Conservation (phyloP, 2,329 filamentous ascomycete species). For the Botrytis aclada region DNA sequence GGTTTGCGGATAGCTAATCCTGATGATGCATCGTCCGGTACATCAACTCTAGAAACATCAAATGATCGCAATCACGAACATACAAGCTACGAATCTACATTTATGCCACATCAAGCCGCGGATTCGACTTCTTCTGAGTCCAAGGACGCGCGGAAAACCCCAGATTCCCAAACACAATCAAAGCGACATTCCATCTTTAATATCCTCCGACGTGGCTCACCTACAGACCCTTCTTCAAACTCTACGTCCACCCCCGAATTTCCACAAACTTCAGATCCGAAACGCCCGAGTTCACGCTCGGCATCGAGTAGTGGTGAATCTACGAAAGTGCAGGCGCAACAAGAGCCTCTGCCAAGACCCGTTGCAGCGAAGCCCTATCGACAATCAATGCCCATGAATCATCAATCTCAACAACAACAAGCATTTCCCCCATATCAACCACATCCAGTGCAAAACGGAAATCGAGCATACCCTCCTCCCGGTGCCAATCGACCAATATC, state of each 20-base stretch:
- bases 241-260: slow-evolving; percentile 18
- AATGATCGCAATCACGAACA: slow-evolving; percentile 28
- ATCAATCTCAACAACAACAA: slow-evolving; percentile 45
- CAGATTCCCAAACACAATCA: slow-evolving; percentile 35
- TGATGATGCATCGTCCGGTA: slow-evolving; percentile 47
- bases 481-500: slow-evolving; percentile 45
- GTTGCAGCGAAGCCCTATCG: slow-evolving; percentile 40
- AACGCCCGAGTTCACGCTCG: slow-evolving; percentile 23
- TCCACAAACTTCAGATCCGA: slow-evolving; percentile 27
- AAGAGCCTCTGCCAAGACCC: slow-evolving; percentile 31
- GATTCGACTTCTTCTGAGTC: slow-evolving; percentile 26
- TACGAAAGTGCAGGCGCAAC: slow-evolving; percentile 22
- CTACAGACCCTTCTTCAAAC: slow-evolving; percentile 25
- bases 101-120: slow-evolving; percentile 19
- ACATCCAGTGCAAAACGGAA: slow-evolving; percentile 41
- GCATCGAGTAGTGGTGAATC: slow-evolving; percentile 37
- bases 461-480: slow-evolving; percentile 39
- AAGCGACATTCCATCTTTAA: slow-evolving; percentile 39
- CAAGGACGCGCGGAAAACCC: slow-evolving; percentile 30
- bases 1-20: slow-evolving; percentile 96
- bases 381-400: slow-evolving; percentile 43
- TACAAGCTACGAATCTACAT: slow-evolving; percentile 12
- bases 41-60: slow-evolving; percentile 31
- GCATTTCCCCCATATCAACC: slow-evolving; percentile 44
- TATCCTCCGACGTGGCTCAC: slow-evolving; percentile 37